Evolutionary conservation across 495 filamentous ascomycete genomes (phyloP).

Genomic region (Aspergillus bridgeri): DNA sequence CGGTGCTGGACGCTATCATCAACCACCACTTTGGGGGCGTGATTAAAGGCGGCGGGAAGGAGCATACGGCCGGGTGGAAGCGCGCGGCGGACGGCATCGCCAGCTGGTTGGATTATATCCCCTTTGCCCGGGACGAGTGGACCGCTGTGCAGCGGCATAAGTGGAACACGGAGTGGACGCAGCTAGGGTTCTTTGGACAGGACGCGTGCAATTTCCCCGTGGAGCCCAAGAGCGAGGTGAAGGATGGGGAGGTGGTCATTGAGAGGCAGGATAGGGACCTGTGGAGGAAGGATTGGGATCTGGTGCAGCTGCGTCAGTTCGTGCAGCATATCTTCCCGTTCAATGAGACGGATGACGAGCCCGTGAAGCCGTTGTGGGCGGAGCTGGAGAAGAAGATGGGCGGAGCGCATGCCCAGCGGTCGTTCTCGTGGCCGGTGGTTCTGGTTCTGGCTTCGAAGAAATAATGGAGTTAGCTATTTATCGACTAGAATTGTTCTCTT

Average conservation of each 20-base stretch:
- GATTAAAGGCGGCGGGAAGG: not conserved
- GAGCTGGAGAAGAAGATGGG: not conserved
- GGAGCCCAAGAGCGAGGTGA: not conserved
- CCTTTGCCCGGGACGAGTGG: not conserved
- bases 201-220: not conserved
- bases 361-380: not conserved
- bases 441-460: not conserved
- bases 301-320: not conserved
- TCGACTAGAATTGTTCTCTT: too few relatives aligned
- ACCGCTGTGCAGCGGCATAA: not conserved
- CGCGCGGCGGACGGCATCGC: not conserved
- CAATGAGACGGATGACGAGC: not conserved
- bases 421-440: not conserved
- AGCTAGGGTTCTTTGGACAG: not conserved
- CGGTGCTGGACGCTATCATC: not conserved
- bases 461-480: not conserved
- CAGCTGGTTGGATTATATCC: not conserved
- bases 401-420: not conserved
- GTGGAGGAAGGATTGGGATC: not conserved
- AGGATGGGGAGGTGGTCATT: not conserved
- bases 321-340: not conserved
- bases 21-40: not conserved
- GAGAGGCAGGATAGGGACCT: not conserved
- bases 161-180: not conserved
- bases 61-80: not conserved